Evolutionary conservation across 1,284 basidiomycete genomes (phyloP).

Genomic region (Rugosomyces carneus): DNA sequence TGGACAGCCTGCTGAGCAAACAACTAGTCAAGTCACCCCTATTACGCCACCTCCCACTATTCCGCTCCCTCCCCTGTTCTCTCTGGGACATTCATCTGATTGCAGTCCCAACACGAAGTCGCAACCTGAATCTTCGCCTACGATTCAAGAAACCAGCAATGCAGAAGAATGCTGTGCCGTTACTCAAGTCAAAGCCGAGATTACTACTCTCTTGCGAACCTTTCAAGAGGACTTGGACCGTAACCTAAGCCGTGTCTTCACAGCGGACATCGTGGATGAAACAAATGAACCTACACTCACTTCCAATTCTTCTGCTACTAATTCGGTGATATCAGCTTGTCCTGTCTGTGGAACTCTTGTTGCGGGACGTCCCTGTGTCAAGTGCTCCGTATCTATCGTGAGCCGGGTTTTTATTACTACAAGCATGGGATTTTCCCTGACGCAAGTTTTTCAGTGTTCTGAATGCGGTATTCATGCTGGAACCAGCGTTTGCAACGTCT

Average conservation of each 20-base stretch:
- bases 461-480: constrained; percentile 21
- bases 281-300: not conserved
- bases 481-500: constrained; percentile 23
- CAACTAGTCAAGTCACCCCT: constrained; percentile 1
- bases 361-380: constrained; percentile 30
- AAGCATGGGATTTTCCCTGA: not conserved
- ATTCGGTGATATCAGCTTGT: constrained; percentile 23
- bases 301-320: not conserved
- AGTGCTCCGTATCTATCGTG: constrained; percentile 32
- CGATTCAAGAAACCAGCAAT: constrained; percentile 17
- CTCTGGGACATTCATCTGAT: constrained; percentile 25
- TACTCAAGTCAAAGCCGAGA: constrained; percentile 45
- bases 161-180: constrained; percentile 43
- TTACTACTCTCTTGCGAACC: constrained; percentile 45
- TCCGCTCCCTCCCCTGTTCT: constrained; percentile 19
- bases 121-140: constrained; percentile 8
- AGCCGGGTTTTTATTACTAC: constrained; percentile 15
- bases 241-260: constrained; percentile 41
- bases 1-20: constrained; percentile 5
- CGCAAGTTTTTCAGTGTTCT: constrained; percentile 23
- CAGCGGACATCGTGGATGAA: not conserved
- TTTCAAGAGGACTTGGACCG: constrained; percentile 57
- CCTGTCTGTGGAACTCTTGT: constrained; percentile 32
- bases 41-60: constrained; percentile 31
- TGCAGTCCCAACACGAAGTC: constrained; percentile 1